Percentiles rank a stretch among this genome's conserved stretches.
These are phyloP conservation scores for Primulina eburnea DNA, from an alignment of 257 asterid species.

Conservation along the genomic window DNA sequence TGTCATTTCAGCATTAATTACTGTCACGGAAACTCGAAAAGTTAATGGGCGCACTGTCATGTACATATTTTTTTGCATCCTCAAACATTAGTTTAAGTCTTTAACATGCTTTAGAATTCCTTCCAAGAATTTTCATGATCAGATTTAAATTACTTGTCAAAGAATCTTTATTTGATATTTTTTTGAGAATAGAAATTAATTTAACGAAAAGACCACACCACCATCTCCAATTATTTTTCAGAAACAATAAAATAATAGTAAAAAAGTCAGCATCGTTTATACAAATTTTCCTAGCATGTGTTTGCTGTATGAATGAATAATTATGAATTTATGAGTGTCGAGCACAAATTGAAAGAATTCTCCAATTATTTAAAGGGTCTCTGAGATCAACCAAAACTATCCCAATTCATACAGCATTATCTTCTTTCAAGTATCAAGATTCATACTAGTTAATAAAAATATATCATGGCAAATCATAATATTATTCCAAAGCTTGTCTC, in stretches of 20 bases:
- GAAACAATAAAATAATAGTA: neutral
- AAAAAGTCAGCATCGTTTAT: neutral
- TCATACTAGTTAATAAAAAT: too few species aligned
- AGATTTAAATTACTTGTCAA: neutral
- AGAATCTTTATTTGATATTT: neutral
- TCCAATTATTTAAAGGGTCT: neutral
- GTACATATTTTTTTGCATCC: neutral
- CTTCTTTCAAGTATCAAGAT: too few species aligned
- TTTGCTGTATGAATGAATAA: neutral
- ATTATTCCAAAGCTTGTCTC: constrained; percentile 26
- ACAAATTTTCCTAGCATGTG: neutral
- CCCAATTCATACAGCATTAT: neutral
- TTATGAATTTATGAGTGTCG: neutral
- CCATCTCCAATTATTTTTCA: neutral
- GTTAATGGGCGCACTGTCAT: too few species aligned
- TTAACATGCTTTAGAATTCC: neutral
- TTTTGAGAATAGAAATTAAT: too few species aligned
- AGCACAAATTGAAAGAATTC: neutral
- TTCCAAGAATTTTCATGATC: too few species aligned
- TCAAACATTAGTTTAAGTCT: too few species aligned
- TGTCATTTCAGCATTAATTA: too few species aligned
- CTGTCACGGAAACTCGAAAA: too few species aligned
- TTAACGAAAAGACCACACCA: neutral
- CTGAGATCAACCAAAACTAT: neutral
- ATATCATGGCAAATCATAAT: neutral